Percentiles rank a stretch among this genome's conserved stretches.
phyloP scores from a whole-genome alignment of 1,284 basidiomycete genomes.

The Pseudozyma tsukubaensis region DNA sequence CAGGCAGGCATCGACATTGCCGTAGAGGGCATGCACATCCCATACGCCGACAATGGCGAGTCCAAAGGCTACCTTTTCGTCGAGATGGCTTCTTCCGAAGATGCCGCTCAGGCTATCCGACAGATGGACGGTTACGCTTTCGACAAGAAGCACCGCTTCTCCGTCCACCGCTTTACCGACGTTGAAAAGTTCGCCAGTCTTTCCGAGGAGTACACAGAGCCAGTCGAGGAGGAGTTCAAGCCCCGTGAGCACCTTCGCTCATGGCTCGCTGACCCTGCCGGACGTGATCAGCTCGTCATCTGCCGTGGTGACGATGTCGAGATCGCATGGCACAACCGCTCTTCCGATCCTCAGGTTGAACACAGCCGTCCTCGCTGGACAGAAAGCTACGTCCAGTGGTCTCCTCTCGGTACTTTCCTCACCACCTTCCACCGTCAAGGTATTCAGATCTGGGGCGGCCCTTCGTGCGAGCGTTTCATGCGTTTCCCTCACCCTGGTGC shows the following conservation, averaged over 20 bases:
- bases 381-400: slow-evolving; percentile 97
- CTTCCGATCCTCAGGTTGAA: slow-evolving; percentile 85
- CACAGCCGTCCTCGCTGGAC: slow-evolving; percentile 84
- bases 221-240: slow-evolving; percentile 81
- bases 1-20: slow-evolving; percentile 68
- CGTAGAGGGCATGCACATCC: slow-evolving; percentile 69
- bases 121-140: slow-evolving; percentile 88
- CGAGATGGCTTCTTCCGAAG: slow-evolving; percentile 83
- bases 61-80: slow-evolving; percentile 80
- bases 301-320: slow-evolving; percentile 92
- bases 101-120: slow-evolving; percentile 83
- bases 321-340: slow-evolving; percentile 93
- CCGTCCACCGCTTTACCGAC: slow-evolving; percentile 90
- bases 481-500: slow-evolving; percentile 96
- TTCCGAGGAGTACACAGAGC: slow-evolving; percentile 85
- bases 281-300: slow-evolving; percentile 95
- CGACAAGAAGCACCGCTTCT: slow-evolving; percentile 90
- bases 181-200: slow-evolving; percentile 85
- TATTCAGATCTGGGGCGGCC: slow-evolving; percentile 93
- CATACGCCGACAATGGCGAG: slow-evolving; percentile 67
- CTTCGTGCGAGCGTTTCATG: slow-evolving; percentile 84
- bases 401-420: slow-evolving; percentile 91
- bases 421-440: slow-evolving; percentile 95
- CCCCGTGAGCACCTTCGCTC: slow-evolving; percentile 94
- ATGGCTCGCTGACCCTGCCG: slow-evolving; percentile 91